Evolutionary conservation across 441 rosid genomes (phyloP).

Genomic region (Breynia disticha): DNA sequence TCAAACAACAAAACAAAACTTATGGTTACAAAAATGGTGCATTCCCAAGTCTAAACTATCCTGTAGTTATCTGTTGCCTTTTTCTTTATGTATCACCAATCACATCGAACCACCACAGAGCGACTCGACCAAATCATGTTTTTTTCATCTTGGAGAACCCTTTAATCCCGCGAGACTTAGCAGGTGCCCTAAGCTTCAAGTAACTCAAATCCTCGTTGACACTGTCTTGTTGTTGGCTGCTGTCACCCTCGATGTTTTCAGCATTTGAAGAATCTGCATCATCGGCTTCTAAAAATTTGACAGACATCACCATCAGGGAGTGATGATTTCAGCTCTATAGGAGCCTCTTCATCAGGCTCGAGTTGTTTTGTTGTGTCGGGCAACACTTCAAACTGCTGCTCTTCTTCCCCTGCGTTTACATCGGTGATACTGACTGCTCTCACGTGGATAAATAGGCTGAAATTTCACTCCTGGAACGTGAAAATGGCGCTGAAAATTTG

Average conservation of each 20-base stretch:
- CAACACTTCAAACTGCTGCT: constrained; percentile 23
- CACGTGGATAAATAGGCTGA: constrained; percentile 34
- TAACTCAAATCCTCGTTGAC: constrained; percentile 35
- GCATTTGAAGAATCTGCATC: constrained; percentile 18
- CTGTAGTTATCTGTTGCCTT: no score
- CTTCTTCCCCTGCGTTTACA: constrained; percentile 26
- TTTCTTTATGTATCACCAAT: no score
- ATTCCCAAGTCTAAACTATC: no score
- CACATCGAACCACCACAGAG: no score
- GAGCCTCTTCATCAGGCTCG: constrained; percentile 20
- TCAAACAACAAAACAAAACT: no score
- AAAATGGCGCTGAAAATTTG: constrained; percentile 52
- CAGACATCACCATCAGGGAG: constrained; percentile 20
- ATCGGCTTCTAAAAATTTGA: constrained; percentile 26
- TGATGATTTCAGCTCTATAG: constrained; percentile 19
- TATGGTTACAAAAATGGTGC: no score
- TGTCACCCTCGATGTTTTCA: constrained; percentile 26
- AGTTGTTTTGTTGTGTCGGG: constrained; percentile 14
- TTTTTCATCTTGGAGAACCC: constrained; percentile 80
- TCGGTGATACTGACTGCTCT: constrained; percentile 26
- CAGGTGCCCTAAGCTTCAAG: constrained; percentile 56
- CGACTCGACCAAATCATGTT: constrained; percentile 41
- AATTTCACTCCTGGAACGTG: constrained; percentile 47
- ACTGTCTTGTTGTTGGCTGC: constrained; percentile 11
- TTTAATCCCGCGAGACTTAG: constrained; percentile 61